phyloP scores from a whole-genome alignment of 257 asterid genomes.

The Solanum dulcamara region DNA sequence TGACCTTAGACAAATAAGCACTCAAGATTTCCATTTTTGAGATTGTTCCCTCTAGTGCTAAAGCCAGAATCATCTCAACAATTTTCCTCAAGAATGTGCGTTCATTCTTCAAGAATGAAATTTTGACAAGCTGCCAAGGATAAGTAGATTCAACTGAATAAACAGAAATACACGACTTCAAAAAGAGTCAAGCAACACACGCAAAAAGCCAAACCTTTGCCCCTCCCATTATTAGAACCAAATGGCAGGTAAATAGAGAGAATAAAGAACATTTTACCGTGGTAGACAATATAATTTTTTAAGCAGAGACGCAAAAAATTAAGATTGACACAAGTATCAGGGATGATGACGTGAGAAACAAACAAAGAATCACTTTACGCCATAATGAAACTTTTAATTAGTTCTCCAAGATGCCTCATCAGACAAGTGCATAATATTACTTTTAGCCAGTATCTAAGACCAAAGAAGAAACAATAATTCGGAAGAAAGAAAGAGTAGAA shows the following conservation, averaged over 20 bases:
- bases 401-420: neutral
- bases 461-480: neutral
- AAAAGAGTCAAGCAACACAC: neutral
- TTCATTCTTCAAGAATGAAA: slow-evolving; percentile 19
- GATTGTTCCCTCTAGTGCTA: slow-evolving; percentile 16
- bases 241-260: neutral
- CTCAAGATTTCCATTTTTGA: slow-evolving; percentile 20
- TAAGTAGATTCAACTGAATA: neutral
- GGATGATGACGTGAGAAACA: neutral
- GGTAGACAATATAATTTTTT: neutral
- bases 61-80: slow-evolving; percentile 17
- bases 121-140: slow-evolving; percentile 18
- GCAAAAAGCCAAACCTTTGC: neutral
- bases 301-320: neutral
- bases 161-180: neutral
- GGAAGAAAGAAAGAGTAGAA: neutral
- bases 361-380: neutral
- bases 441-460: neutral
- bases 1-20: slow-evolving; percentile 23
- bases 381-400: neutral
- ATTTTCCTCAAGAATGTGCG: slow-evolving; percentile 19
- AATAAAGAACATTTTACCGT: neutral
- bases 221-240: neutral
- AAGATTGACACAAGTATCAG: neutral
- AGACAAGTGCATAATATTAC: neutral